Evolutionary conservation across 352 stramenopile species (phyloP).

Genomic region (Phytopythium boreale): DNA sequence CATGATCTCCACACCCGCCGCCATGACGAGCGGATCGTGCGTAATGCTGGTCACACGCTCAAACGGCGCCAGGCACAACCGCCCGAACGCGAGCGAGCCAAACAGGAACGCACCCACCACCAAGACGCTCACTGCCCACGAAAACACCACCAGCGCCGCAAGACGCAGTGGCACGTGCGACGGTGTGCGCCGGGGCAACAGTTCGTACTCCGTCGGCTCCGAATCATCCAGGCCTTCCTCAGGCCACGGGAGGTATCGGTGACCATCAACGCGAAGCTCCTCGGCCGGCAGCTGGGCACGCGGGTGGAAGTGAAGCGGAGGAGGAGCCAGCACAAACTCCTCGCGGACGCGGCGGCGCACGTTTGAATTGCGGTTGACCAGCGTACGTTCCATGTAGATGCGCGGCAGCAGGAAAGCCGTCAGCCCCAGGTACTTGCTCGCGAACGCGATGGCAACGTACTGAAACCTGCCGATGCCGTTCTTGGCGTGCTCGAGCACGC

Average conservation of each 20-base stretch:
- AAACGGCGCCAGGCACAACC: slow-evolving; percentile 64
- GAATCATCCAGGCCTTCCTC: slow-evolving; percentile 77
- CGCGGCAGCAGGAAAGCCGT: slow-evolving; percentile 71
- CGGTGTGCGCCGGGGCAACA: slow-evolving; percentile 53
- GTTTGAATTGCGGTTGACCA: slow-evolving; percentile 12
- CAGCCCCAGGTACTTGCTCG: slow-evolving; percentile 60
- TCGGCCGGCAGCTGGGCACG: slow-evolving; percentile 61
- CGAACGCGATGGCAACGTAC: slow-evolving; percentile 55
- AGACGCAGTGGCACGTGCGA: slow-evolving; percentile 55
- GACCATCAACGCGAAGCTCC: slow-evolving; percentile 65
- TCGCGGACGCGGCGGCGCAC: not conserved
- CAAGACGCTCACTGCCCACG: slow-evolving; percentile 57
- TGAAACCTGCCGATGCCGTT: slow-evolving; percentile 83
- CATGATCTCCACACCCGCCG: slow-evolving; percentile 65
- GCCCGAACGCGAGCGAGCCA: slow-evolving; percentile 62
- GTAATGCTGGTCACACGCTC: slow-evolving; percentile 64
- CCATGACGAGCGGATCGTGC: slow-evolving; percentile 76
- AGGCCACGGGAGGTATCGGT: slow-evolving; percentile 80
- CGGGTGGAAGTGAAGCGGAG: slow-evolving; percentile 81
- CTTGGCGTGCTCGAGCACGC: slow-evolving; percentile 91
- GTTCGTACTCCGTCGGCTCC: slow-evolving; percentile 63
- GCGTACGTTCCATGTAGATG: slow-evolving; percentile 25
- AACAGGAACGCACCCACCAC: slow-evolving; percentile 65
- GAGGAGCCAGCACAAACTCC: slow-evolving; percentile 46
- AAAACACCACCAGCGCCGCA: slow-evolving; percentile 44